Evolutionary conservation across 2,329 filamentous ascomycete genomes (phyloP).

Genomic region (Fulvia fulva): DNA sequence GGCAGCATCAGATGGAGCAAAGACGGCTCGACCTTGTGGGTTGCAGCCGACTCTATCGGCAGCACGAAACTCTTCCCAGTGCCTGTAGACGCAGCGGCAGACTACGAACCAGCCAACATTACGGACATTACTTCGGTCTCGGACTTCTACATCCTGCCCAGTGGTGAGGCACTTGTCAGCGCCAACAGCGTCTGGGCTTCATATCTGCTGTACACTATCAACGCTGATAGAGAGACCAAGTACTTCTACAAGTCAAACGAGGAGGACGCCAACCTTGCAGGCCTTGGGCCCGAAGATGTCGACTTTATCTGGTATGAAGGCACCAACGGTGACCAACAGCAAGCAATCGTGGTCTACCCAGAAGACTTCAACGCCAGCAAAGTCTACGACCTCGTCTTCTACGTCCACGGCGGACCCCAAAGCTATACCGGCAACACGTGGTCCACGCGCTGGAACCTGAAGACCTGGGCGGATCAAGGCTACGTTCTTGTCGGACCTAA

Average conservation of each 20-base stretch:
- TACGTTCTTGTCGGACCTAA: slow-evolving; percentile 32
- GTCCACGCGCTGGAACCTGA: slow-evolving; percentile 30
- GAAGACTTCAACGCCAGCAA: slow-evolving; percentile 24
- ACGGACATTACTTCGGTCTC: slow-evolving; percentile 23
- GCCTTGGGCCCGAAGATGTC: slow-evolving; percentile 21
- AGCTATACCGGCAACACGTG: slow-evolving; percentile 27
- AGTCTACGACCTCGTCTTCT: slow-evolving; percentile 29
- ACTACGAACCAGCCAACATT: slow-evolving; percentile 21
- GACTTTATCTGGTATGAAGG: slow-evolving; percentile 25
- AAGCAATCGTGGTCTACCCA: slow-evolving; percentile 25
- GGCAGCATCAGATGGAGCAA: slow-evolving; percentile 20
- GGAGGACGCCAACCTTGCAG: slow-evolving; percentile 20
- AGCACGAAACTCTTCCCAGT: slow-evolving; percentile 24
- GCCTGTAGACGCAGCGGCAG: slow-evolving; percentile 20
- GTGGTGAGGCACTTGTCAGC: slow-evolving; percentile 20
- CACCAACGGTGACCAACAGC: slow-evolving; percentile 24
- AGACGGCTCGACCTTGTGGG: slow-evolving; percentile 18
- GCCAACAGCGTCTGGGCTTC: slow-evolving; percentile 23
- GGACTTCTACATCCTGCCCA: slow-evolving; percentile 24
- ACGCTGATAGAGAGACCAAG: slow-evolving; percentile 11
- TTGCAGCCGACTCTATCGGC: slow-evolving; percentile 21
- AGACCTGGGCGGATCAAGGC: slow-evolving; percentile 31
- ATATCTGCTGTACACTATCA: slow-evolving; percentile 21
- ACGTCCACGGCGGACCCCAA: slow-evolving; percentile 32
- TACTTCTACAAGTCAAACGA: slow-evolving; percentile 27